Conservation (phyloP, 768 basidiomycete species). For the Infundibulicybe gibba region DNA sequence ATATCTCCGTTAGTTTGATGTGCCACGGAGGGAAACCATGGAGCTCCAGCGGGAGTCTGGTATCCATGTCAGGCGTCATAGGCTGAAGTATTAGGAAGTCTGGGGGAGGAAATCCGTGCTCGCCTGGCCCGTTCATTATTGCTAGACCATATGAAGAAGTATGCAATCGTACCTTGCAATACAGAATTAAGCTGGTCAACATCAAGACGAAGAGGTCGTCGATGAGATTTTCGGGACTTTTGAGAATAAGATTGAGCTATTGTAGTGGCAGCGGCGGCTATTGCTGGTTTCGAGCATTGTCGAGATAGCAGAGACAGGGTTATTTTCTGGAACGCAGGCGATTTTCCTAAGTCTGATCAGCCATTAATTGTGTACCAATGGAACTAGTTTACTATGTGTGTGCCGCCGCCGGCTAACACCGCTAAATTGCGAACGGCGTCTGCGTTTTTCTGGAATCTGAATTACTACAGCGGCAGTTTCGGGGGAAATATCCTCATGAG, state of each 20-base stretch:
- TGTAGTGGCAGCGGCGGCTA: constrained; percentile 50
- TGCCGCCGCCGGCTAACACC: not conserved
- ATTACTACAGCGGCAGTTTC: constrained; percentile 10
- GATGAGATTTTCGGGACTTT: constrained; percentile 14
- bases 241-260: constrained; percentile 32
- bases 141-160: not conserved
- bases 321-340: constrained; percentile 16
- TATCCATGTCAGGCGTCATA: constrained; percentile 32
- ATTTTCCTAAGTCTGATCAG: not conserved
- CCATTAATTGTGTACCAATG: not conserved
- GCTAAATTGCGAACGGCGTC: too few species aligned
- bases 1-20: constrained; percentile 74
- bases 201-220: constrained; percentile 25
- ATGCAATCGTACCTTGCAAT: constrained; percentile 51
- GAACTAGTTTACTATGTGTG: not conserved
- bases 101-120: constrained; percentile 57
- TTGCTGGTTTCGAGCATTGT: constrained; percentile 58
- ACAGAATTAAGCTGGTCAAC: constrained; percentile 42
- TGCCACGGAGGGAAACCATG: constrained; percentile 86
- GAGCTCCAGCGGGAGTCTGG: constrained; percentile 53
- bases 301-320: constrained; percentile 57
- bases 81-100: constrained; percentile 78
- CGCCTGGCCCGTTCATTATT: constrained; percentile 27
- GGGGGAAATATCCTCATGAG: constrained; percentile 24
- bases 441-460: too few species aligned